Percentiles rank a stretch among this genome's conserved stretches.
Evolutionary conservation across 176 grass and related monocot genomes (phyloP).

Genomic region (Areca catechu): DNA sequence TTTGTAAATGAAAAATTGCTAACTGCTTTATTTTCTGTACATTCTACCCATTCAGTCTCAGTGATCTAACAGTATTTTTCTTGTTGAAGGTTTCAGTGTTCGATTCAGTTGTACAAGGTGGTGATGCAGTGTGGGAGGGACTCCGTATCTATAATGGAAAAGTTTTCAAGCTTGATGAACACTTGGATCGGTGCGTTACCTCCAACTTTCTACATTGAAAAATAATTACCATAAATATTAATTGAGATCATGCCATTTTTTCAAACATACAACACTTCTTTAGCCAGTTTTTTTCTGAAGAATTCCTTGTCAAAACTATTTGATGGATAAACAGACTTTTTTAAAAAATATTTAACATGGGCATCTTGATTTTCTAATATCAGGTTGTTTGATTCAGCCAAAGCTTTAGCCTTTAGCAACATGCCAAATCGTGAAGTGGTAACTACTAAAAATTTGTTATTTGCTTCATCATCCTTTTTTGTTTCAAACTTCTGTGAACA

Average conservation of each 20-base stretch:
- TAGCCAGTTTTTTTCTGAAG: too few species aligned
- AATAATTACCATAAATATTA: too few species aligned
- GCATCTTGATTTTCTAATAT: slow-evolving; percentile 7
- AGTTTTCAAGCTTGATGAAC: slow-evolving; percentile 89
- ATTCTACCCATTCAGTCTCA: background rate
- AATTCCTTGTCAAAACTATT: too few species aligned
- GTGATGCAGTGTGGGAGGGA: slow-evolving; percentile 97
- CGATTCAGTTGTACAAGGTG: slow-evolving; percentile 98
- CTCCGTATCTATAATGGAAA: slow-evolving; percentile 86
- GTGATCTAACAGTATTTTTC: slow-evolving; percentile 22
- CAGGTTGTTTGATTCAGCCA: slow-evolving; percentile 94
- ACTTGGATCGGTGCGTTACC: slow-evolving; percentile 75
- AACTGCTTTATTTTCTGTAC: background rate
- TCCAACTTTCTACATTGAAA: slow-evolving; percentile 9
- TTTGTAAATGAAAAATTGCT: slow-evolving; percentile 5
- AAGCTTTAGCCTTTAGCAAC: slow-evolving; percentile 88
- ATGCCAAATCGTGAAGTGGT: slow-evolving; percentile 75
- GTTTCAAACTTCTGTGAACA: background rate
- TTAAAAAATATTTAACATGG: too few species aligned
- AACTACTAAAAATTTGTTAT: slow-evolving; percentile 17
- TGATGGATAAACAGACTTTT: too few species aligned
- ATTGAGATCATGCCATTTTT: too few species aligned
- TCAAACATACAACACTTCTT: too few species aligned
- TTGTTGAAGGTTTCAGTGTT: slow-evolving; percentile 77
- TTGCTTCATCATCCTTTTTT: background rate